Percentiles rank a stretch among this genome's conserved stretches.
Conservation (phyloP, 2,329 filamentous ascomycete genomes). For the Ascochyta clinopodiicola region DNA sequence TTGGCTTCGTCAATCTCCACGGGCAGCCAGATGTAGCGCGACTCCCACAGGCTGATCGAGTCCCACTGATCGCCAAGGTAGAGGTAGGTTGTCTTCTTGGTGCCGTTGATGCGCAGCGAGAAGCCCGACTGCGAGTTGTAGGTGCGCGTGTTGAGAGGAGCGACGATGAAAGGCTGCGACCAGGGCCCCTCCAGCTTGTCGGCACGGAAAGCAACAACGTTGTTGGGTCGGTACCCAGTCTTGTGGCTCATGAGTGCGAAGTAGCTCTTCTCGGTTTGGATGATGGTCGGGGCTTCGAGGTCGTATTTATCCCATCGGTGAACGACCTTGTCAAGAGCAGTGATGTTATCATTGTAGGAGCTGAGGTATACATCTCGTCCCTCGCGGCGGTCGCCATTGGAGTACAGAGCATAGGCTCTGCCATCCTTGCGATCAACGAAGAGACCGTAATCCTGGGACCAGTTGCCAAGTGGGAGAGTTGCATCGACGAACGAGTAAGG, state of each 20-base stretch:
- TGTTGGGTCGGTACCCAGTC: conserved; percentile 68
- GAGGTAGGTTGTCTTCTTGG: conserved; percentile 58
- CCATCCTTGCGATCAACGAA: conserved; percentile 67
- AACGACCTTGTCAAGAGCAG: conserved; percentile 59
- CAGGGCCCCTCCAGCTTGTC: conserved; percentile 59
- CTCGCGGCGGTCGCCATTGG: conserved; percentile 63
- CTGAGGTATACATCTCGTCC: conserved; percentile 66
- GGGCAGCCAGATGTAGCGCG: conserved; percentile 64
- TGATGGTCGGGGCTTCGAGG: conserved; percentile 65
- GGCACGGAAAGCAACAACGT: conserved; percentile 63
- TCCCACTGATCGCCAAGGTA: conserved; percentile 64
- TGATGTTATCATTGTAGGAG: conserved; percentile 60
- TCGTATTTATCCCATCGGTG: conserved; percentile 66
- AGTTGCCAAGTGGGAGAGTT: conserved; percentile 64
- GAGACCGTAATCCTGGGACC: conserved; percentile 68
- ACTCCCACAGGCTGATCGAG: conserved; percentile 63
- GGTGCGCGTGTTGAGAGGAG: conserved; percentile 59
- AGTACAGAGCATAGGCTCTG: conserved; percentile 64
- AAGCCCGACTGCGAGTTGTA: conserved; percentile 63
- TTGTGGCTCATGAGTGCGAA: conserved; percentile 69
- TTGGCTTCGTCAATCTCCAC: conserved; percentile 60
- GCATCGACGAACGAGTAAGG: conserved; percentile 64
- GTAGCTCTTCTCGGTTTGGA: conserved; percentile 66
- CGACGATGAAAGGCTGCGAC: conserved; percentile 62
- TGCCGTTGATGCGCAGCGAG: conserved; percentile 56